Evolutionary conservation across 768 basidiomycete species (phyloP), one percentile per base, ranked within the genome.

Genomic region (Pisolithus albus): DNA sequence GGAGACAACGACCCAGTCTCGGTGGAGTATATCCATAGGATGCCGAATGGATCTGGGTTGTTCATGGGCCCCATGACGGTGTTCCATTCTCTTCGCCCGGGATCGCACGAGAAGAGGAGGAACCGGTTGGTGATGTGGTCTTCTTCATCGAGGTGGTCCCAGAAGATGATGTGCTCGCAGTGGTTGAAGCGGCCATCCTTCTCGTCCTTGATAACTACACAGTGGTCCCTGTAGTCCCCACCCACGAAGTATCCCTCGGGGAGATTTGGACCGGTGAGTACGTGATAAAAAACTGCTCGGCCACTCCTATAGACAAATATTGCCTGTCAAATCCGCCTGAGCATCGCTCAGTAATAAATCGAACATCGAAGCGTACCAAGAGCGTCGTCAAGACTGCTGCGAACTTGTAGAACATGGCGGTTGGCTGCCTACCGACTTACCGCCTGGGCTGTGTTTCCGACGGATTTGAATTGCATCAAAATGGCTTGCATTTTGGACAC

Each of bases 11-110:
- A 56, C 9, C 57, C 36, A 8, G 56, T 59, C 7, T 24, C 26
- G 7, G 61, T 56, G 52, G 64, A 62, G 57, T 83, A 77, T 4
- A 86, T 44, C 78, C 86, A 89, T 21, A 89, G 68, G 3, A 73
- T 69, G 0, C 84, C 87, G n/a, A 64, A 75, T 5, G 81, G 78
- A 4, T 67, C 59, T 1, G 86, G 83, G 58, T 86, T 67, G 0
- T 55, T 64, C 46, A 89, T 61, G 6, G 87, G 86, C 0, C 87
- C 87, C 81, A 85, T 81, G 43, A 75, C 86, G 7, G 86, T 87
- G 61, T 89, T 89, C 87, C 87, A 89, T 24, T 72, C 63, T 54
- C 74, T 74, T 65, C 73, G 74, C 47, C 59, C 65, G 3, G 73
- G 72, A 50, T 76, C 75, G 32, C 75, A 76, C 23, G 65, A 66